Conservation (phyloP, 495 filamentous ascomycete species). For the Pseudevernia furfuracea region DNA sequence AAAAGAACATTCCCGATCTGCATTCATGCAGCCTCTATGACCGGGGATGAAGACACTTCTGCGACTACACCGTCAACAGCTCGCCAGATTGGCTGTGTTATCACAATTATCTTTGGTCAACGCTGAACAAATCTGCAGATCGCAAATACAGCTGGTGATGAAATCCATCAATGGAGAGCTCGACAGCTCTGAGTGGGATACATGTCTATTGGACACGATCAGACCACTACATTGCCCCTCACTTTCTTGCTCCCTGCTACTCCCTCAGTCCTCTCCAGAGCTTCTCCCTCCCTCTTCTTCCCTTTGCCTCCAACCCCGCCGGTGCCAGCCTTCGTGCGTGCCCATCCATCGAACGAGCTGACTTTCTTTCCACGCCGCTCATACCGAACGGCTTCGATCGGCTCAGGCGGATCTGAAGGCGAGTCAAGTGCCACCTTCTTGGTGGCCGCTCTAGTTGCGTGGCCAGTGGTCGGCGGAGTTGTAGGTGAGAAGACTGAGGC, state of each 20-base stretch:
- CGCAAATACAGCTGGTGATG: background rate
- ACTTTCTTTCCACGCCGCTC: constrained; percentile 33
- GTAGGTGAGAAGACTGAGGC: constrained; percentile 41
- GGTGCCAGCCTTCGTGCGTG: constrained; percentile 47
- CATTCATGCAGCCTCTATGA: background rate
- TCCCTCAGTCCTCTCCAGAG: constrained; percentile 27
- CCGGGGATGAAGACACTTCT: background rate
- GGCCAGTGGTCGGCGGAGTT: constrained; percentile 48
- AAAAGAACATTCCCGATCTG: background rate
- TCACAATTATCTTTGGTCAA: background rate
- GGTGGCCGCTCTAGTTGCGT: constrained; percentile 41
- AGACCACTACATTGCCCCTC: constrained; percentile 6
- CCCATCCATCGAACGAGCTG: constrained; percentile 62
- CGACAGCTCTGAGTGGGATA: background rate
- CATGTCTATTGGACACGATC: background rate
- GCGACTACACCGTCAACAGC: background rate
- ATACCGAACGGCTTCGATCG: background rate
- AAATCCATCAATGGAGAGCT: background rate
- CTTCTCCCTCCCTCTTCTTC: constrained; percentile 40
- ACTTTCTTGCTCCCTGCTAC: constrained; percentile 27
- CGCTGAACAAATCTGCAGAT: background rate
- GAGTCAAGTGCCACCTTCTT: constrained; percentile 20
- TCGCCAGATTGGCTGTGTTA: background rate
- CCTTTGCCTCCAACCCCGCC: constrained; percentile 22
- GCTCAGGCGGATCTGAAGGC: constrained; percentile 25